phyloP scores from a whole-genome alignment of 495 filamentous ascomycete species.

The Xanthoparmelia taractica region DNA sequence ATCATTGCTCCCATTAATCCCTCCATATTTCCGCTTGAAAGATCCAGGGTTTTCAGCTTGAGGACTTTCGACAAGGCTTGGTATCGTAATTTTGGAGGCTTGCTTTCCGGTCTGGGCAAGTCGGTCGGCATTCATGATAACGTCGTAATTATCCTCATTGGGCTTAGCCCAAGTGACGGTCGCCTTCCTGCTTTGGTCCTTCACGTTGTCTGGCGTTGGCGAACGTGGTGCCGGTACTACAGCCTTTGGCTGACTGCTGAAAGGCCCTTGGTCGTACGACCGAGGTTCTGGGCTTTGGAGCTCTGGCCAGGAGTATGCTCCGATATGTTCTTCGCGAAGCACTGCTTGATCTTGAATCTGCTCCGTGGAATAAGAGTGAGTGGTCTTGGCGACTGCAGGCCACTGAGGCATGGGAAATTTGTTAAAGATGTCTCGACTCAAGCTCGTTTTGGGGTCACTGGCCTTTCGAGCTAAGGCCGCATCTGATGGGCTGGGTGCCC shows the following conservation, averaged over 20 bases:
- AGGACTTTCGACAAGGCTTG: background rate
- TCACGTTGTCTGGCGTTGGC: background rate
- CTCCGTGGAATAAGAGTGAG: background rate
- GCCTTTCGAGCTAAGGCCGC: constrained; percentile 28
- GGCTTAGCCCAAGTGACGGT: background rate
- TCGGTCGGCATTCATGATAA: background rate
- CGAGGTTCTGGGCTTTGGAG: constrained; percentile 7
- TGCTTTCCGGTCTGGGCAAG: background rate
- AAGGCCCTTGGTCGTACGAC: constrained; percentile 9
- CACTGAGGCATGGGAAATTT: background rate
- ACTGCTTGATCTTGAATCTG: background rate
- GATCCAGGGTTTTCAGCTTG: background rate
- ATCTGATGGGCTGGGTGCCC: constrained; percentile 32
- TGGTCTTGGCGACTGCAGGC: background rate
- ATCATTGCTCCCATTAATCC: background rate
- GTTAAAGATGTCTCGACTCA: background rate
- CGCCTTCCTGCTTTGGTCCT: background rate
- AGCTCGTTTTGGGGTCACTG: constrained; percentile 1
- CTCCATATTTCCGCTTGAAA: background rate
- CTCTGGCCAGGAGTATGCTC: constrained; percentile 8
- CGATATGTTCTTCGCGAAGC: background rate
- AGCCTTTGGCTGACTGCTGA: background rate
- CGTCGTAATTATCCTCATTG: background rate
- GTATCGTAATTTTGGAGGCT: background rate
- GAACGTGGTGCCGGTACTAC: background rate